phyloP scores from a whole-genome alignment of 805 yeast species.

The Brettanomyces custersianus region DNA sequence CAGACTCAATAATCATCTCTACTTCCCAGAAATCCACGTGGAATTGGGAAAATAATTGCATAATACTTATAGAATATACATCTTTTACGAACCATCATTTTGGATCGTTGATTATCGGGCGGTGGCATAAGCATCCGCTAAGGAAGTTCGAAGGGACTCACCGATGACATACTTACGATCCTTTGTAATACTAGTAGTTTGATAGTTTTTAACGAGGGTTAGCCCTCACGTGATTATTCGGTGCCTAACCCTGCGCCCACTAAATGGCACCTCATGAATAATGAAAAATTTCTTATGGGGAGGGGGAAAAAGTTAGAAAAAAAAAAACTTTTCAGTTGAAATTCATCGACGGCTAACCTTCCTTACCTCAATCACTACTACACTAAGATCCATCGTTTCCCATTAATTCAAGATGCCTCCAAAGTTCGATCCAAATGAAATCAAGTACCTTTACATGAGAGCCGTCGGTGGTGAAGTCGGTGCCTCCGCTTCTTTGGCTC shows the following conservation, averaged over 20 bases:
- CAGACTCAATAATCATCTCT: constrained; percentile 32
- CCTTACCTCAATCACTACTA: constrained; percentile 1
- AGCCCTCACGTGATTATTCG: too few relatives aligned
- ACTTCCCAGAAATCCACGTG: constrained; percentile 33
- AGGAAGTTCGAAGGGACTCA: constrained; percentile 44
- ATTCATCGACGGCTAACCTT: too few relatives aligned
- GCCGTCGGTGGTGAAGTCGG: constrained; percentile 99
- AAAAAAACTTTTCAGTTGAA: too few relatives aligned
- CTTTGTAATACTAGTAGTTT: too few relatives aligned
- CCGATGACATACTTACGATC: too few relatives aligned
- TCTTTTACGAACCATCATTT: neutral
- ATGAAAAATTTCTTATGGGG: too few relatives aligned
- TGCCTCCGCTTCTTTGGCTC: constrained; percentile 98
- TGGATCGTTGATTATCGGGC: too few relatives aligned
- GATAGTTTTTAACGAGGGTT: too few relatives aligned
- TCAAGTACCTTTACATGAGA: constrained; percentile 96
- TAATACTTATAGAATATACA: neutral
- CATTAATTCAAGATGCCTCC: constrained; percentile 94
- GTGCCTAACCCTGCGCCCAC: too few relatives aligned
- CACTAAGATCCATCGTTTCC: too few relatives aligned
- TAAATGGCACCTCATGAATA: too few relatives aligned
- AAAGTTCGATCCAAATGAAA: constrained; percentile 98
- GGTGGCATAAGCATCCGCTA: constrained; percentile 52
- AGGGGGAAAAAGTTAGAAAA: too few relatives aligned
- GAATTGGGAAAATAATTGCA: constrained; percentile 5